phyloP scores from a whole-genome alignment of 306 rosid genomes.

The Quercus gilva region DNA sequence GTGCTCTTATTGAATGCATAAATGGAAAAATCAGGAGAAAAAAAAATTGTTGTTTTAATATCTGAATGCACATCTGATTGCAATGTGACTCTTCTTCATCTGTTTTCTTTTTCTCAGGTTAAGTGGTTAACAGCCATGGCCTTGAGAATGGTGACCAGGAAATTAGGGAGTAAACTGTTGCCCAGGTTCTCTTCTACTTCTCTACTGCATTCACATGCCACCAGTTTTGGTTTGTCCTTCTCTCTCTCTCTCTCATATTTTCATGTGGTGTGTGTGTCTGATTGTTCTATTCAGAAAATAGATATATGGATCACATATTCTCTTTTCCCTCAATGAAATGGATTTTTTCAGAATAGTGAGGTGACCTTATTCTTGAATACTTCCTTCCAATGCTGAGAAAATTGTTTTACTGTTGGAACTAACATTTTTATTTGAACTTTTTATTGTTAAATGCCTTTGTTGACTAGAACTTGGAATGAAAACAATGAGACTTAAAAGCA shows the following conservation, averaged over 20 bases:
- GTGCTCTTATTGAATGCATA: too few species aligned
- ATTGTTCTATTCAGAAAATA: not conserved
- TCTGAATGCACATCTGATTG: not conserved
- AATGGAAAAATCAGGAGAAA: not conserved
- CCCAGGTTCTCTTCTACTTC: slow-evolving; percentile 54
- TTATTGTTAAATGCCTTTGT: not conserved
- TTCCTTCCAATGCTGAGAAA: not conserved
- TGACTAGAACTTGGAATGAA: not conserved
- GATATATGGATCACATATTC: not conserved
- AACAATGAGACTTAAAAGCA: not conserved
- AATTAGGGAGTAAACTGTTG: slow-evolving; percentile 45
- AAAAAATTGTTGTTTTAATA: not conserved
- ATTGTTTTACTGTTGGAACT: not conserved
- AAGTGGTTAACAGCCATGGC: slow-evolving; percentile 47
- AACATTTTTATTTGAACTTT: not conserved
- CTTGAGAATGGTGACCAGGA: slow-evolving; percentile 47
- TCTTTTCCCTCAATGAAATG: not conserved
- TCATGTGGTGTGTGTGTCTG: too few species aligned
- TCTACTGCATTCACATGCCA: slow-evolving; percentile 81
- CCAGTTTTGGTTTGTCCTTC: slow-evolving; percentile 78
- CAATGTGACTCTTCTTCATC: not conserved
- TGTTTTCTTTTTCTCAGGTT: not conserved
- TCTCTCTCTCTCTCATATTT: not conserved
- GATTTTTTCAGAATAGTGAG: not conserved
- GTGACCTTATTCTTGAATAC: not conserved